A percentile compares a stretch with the other conserved stretches of the same genome.
These are phyloP conservation scores for Quercus gilva DNA, from an alignment of 306 rosid species.

Conservation along the genomic window DNA sequence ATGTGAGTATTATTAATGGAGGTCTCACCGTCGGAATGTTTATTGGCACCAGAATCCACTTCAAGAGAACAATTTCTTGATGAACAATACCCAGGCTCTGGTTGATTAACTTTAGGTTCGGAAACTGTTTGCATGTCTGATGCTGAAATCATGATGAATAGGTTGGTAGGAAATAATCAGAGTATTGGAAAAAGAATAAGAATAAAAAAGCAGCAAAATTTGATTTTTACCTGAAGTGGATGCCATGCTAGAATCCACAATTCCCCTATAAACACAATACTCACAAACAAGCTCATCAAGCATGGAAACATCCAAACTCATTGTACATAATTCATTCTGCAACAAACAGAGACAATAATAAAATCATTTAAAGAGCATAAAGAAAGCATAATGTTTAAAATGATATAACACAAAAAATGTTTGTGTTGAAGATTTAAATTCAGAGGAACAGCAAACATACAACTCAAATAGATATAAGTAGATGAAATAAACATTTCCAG, in stretches of 20 bases:
- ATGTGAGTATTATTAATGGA: constrained; percentile 56
- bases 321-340: constrained; percentile 95
- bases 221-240: constrained; percentile 33
- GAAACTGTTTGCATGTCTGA: constrained; percentile 49
- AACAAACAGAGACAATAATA: constrained; percentile 28
- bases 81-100: constrained; percentile 44
- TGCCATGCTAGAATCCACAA: constrained; percentile 66
- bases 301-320: constrained; percentile 71
- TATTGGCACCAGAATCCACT: constrained; percentile 56
- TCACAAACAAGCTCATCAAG: constrained; percentile 97
- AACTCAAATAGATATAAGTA: not conserved
- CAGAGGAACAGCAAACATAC: not conserved
- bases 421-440: not conserved
- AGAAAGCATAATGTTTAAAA: not conserved
- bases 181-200: not conserved
- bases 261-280: constrained; percentile 94
- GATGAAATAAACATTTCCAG: not conserved
- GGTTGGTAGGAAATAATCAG: constrained; percentile 21
- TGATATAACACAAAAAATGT: not conserved
- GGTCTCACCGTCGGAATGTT: constrained; percentile 80
- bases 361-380: constrained; percentile 1
- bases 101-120: constrained; percentile 55
- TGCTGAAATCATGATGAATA: constrained; percentile 32
- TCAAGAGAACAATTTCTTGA: constrained; percentile 68
- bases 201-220: not conserved